Evolutionary conservation across 176 grass and related monocot species (phyloP).

Genomic region (Cenchrus purpureus): DNA sequence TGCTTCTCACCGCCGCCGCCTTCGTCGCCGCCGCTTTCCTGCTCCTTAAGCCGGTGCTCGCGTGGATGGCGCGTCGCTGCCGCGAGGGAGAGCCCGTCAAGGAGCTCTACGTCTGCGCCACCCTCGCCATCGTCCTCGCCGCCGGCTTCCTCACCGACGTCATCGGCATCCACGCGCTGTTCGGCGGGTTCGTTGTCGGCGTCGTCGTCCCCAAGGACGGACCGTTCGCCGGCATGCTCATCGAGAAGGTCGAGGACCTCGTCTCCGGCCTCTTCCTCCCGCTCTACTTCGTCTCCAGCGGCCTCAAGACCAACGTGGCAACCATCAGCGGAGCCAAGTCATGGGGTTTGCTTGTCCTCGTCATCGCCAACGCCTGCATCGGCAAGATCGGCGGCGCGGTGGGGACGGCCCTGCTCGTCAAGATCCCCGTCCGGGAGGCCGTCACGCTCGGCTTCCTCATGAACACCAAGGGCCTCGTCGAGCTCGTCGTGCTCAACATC

Average conservation of each 20-base stretch:
- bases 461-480: conserved; percentile 87
- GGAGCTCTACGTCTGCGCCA: conserved; percentile 67
- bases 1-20: conserved; percentile 52
- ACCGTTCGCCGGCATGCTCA: conserved; percentile 61
- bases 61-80: conserved; percentile 55
- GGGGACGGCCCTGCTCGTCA: conserved; percentile 31
- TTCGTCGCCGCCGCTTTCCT: conserved; percentile 43
- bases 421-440: conserved; percentile 56
- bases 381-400: conserved; percentile 80
- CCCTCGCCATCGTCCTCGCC: conserved; percentile 61
- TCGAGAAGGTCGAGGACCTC: conserved; percentile 78
- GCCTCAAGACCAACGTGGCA: conserved; percentile 78
- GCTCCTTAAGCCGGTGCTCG: conserved; percentile 44
- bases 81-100: conserved; percentile 58
- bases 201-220: conserved; percentile 73
- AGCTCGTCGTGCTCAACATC: conserved; percentile 89
- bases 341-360: conserved; percentile 67
- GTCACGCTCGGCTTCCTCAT: conserved; percentile 68
- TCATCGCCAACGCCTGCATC: conserved; percentile 65
- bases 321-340: conserved; percentile 71
- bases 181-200: conserved; percentile 71
- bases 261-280: conserved; percentile 77
- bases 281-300: conserved; percentile 82
- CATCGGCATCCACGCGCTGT: conserved; percentile 77
- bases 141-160: conserved; percentile 64